Base-by-base conservation (phyloP, 2,329 filamentous ascomycete species). In the Colletotrichum siamense region DNA sequence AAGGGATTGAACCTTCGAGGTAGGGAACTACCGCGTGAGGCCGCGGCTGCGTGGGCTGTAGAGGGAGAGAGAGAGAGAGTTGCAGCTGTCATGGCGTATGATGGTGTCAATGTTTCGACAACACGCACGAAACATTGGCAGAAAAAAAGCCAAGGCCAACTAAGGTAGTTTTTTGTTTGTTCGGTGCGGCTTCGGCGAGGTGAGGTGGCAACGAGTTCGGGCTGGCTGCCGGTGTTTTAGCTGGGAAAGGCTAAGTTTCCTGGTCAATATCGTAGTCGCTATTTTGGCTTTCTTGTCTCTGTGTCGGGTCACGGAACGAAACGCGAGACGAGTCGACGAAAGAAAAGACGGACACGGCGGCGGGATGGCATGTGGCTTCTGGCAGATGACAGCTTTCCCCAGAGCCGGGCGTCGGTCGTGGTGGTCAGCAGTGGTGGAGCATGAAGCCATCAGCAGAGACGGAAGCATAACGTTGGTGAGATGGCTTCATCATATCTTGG, bases 101-200 rank as follows among this genome's bases (percentile, higher is more conserved):
- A 67, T 63, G 62, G 55, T 57, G 52, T 39, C 63, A 44, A 68
- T 32, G 73, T 76, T 73, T 76, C 73, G 69, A 76, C 73, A 39
- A 73, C 55, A 62, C 63, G 73, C 69, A 73, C 69, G 63, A 64
- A 76, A 76, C 63, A 39, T 68, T 39, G 69, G 62, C 69, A 73
- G 64, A 72, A 62, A 52, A 49, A 72, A 71, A 73, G 30, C 63
- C 62, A 64, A 75, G 57, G 57, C 32, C 63, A 64, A 59, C 32
- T 36, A 55, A 65, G 24, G 13, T 28, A 24, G 44, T 26, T 30
- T 34, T 69, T 44, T 55, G 30, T 49, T 39, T 71, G 30, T 61
- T 44, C 30, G 55, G 22, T 34, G 64, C 52, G 24, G n/a, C 24
- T 32, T 59, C 30, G 66, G 66, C 65, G 59, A 24, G n/a, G 49